Percentiles rank a stretch among this genome's conserved stretches.
Conservation (phyloP, 495 filamentous ascomycete genomes). For the Aspergillus biplanus region DNA sequence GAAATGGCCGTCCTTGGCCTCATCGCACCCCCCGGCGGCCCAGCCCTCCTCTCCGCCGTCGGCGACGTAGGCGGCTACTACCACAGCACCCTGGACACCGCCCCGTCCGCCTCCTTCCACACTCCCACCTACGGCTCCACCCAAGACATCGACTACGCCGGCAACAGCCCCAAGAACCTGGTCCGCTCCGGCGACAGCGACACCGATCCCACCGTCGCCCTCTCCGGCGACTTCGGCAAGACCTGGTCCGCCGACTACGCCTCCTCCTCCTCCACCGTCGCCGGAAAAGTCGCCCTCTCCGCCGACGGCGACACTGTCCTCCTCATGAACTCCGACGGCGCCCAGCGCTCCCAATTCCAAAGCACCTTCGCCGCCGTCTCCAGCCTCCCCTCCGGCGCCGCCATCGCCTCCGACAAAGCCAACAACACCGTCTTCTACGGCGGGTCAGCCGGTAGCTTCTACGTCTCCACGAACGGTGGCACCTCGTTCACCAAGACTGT, state of each 20-base stretch:
- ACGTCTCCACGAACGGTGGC: slow-evolving; percentile 18
- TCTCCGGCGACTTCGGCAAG: slow-evolving; percentile 18
- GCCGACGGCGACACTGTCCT: slow-evolving; percentile 20
- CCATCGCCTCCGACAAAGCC: slow-evolving; percentile 22
- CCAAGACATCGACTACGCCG: slow-evolving; percentile 22
- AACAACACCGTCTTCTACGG: slow-evolving; percentile 24
- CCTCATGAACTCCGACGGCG: slow-evolving; percentile 15
- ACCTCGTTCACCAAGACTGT: slow-evolving; percentile 15
- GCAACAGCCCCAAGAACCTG: slow-evolving; percentile 22
- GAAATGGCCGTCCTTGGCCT: slow-evolving; percentile 23
- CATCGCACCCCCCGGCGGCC: slow-evolving; percentile 17
- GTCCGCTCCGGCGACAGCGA: slow-evolving; percentile 19
- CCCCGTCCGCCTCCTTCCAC: slow-evolving; percentile 17
- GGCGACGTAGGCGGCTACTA: slow-evolving; percentile 23
- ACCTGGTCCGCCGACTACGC: slow-evolving; percentile 24
- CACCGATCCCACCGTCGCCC: slow-evolving; percentile 17
- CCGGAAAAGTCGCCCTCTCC: slow-evolving; percentile 18
- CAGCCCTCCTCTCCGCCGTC: slow-evolving; percentile 21
- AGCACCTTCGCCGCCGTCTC: slow-evolving; percentile 14
- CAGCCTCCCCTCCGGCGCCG: slow-evolving; percentile 19
- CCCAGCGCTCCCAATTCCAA: slow-evolving; percentile 11
- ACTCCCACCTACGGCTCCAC: slow-evolving; percentile 19
- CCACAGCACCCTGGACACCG: slow-evolving; percentile 13
- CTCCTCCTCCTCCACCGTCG: slow-evolving; percentile 11
- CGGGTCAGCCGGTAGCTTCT: slow-evolving; percentile 12